Evolutionary conservation across 2,329 filamentous ascomycete genomes (phyloP).

Genomic region (Botryotinia convoluta): DNA sequence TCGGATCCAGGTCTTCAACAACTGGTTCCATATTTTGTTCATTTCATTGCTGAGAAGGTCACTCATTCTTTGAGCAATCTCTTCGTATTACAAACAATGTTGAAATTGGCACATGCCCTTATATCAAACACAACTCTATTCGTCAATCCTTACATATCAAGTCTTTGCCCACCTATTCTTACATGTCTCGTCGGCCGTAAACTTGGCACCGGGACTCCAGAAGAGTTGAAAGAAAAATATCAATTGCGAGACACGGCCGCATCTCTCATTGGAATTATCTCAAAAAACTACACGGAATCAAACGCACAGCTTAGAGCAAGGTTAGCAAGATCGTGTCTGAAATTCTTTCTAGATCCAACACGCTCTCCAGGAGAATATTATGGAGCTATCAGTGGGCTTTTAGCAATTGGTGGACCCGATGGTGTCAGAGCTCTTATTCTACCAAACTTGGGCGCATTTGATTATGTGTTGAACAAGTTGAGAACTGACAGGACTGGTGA

Average conservation of each 20-base stretch:
- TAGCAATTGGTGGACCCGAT: conserved; percentile 69
- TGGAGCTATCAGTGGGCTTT: conserved; percentile 78
- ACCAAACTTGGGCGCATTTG: conserved; percentile 64
- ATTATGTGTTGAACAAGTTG: conserved; percentile 57
- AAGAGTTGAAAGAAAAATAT: conserved; percentile 64
- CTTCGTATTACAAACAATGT: conserved; percentile 86
- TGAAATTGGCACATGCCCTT: conserved; percentile 82
- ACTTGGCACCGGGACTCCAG: conserved; percentile 49
- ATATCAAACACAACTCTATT: conserved; percentile 81
- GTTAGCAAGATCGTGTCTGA: conserved; percentile 88
- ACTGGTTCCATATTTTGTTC: conserved; percentile 92
- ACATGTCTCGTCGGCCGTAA: conserved; percentile 88
- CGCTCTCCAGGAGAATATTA: conserved; percentile 84
- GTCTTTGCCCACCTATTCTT: conserved; percentile 79
- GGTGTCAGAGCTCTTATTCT: conserved; percentile 62
- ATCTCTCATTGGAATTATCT: conserved; percentile 75
- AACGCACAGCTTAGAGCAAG: conserved; percentile 83
- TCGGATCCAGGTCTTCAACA: conserved; percentile 94
- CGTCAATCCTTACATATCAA: conserved; percentile 58
- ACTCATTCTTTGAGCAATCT: conserved; percentile 90
- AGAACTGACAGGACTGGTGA: conserved; percentile 51
- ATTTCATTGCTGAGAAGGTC: conserved; percentile 93
- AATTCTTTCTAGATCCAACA: conserved; percentile 83
- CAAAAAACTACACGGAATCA: conserved; percentile 74
- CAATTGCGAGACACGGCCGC: conserved; percentile 81